Base-by-base conservation (phyloP, 306 rosid species). In the Hippophae tibetana region DNA sequence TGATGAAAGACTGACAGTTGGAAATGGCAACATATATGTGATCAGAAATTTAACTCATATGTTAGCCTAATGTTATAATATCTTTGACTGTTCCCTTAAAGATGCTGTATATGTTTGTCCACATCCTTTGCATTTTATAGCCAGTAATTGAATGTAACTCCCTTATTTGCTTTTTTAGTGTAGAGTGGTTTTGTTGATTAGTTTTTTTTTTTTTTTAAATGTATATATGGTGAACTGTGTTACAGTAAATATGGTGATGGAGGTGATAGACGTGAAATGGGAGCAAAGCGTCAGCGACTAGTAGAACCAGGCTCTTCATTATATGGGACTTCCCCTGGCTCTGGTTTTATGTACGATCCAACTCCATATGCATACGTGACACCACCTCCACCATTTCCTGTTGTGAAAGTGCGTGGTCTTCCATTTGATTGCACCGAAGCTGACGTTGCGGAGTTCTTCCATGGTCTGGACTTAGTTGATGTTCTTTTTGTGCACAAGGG, bases 401-500 rank as follows among this genome's bases (percentile, higher is more conserved):
- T 87, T 46, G 94, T 90, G 60, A 79, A 81, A 62, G 76, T 90
- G 11, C 95, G 95, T 10, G 97, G 97, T 68, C 88, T 90, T 59
- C 97, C 97, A 25, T 90, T 86, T 58, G 95, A 90, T 67, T 86
- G 94, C 77, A 79, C 81, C 4, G 97, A 90, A 84, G 62, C 78
- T 65, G 95, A 90, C 68, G 95, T 90, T 56, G 90, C 85, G 5
- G 95, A 90, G 82, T 90, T 90, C 86, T 87, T 90, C 75, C 95
- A 84, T 61, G 95, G 95, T 71, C 83, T 90, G 49, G 95, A 90
- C 78, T 76, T 90, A 18, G 86, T 90, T 48, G 97, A 90, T 66
- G 80, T 90, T 76, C 94, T 90, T 56, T 90, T 90, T 60, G 79
- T 90, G 63, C 90, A 87, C 82, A 86, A 79, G 72, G 75, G 76